These are phyloP conservation scores for Nitzschia palea DNA, from an alignment of 108 stramenopile genomes.

Conservation along the genomic window DNA sequence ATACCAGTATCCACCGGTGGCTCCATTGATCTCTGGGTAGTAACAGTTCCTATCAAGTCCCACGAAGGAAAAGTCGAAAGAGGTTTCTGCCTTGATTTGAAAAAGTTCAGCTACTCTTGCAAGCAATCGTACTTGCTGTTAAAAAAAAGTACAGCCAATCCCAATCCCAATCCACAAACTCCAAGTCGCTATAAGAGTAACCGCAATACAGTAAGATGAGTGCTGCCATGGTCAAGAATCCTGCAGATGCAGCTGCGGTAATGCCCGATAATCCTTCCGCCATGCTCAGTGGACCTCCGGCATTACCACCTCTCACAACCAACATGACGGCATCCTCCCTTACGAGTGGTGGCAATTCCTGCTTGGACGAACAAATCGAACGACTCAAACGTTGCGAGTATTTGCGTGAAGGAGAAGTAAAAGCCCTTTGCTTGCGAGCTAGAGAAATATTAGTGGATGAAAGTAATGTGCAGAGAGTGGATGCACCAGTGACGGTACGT, in stretches of 20 bases:
- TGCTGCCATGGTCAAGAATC: slow-evolving; percentile 28
- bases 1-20: too few relatives aligned
- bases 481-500: slow-evolving; percentile 97
- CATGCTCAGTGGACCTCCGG: slow-evolving; percentile 1
- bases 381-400: slow-evolving; percentile 96
- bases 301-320: slow-evolving; percentile 45
- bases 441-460: slow-evolving; percentile 99
- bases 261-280: slow-evolving; percentile 23
- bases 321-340: slow-evolving; percentile 59
- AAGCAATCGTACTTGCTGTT: too few relatives aligned
- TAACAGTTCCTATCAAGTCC: too few relatives aligned
- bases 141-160: too few relatives aligned
- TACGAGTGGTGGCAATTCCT: slow-evolving; percentile 58
- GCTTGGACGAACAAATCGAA: slow-evolving; percentile 92
- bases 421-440: slow-evolving; percentile 94
- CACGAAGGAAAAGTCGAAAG: too few relatives aligned
- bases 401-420: slow-evolving; percentile 98
- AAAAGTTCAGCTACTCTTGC: too few relatives aligned
- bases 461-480: slow-evolving; percentile 97
- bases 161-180: too few relatives aligned
- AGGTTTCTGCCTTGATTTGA: too few relatives aligned
- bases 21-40: too few relatives aligned
- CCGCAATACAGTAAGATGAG: slow-evolving; percentile 30
- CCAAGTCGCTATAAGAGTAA: too few relatives aligned
- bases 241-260: slow-evolving; percentile 26